A percentile compares a stretch with the other conserved stretches of the same genome.
Evolutionary conservation across 2,329 filamentous ascomycete genomes (phyloP).

Genomic region (Ophiocordyceps australis): DNA sequence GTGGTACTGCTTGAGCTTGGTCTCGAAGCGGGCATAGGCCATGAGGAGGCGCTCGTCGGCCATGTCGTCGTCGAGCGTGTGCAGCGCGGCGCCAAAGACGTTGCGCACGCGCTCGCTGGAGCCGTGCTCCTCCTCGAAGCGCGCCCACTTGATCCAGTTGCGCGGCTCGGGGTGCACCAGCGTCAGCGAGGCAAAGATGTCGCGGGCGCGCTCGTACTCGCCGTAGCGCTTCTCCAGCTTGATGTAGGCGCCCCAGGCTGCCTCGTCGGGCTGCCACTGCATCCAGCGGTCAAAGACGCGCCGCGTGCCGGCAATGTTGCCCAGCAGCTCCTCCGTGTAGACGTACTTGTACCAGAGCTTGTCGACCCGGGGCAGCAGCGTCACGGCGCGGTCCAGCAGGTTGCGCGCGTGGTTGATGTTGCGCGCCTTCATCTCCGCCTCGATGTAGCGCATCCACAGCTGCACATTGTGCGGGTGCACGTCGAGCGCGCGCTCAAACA

Average conservation of each 20-base stretch:
- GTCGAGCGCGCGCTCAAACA: constrained; percentile 91
- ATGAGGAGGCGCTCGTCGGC: constrained; percentile 95
- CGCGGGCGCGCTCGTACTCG: constrained; percentile 77
- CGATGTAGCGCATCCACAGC: constrained; percentile 85
- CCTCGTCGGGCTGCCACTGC: constrained; percentile 93
- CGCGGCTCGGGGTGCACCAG: constrained; percentile 83
- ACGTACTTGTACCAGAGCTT: constrained; percentile 99
- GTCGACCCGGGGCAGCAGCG: constrained; percentile 75
- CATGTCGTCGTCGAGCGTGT: constrained; percentile 81
- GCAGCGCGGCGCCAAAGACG: constrained; percentile 76
- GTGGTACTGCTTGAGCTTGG: constrained; percentile 89
- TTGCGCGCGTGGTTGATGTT: constrained; percentile 97
- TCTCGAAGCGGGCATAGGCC: constrained; percentile 86
- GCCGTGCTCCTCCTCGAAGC: constrained; percentile 90
- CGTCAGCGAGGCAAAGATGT: constrained; percentile 80
- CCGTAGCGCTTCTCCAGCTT: constrained; percentile 92
- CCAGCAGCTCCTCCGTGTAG: constrained; percentile 95
- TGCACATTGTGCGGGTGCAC: constrained; percentile 74
- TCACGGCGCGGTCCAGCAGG: constrained; percentile 84
- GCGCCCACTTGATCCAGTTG: constrained; percentile 98
- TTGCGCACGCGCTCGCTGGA: constrained; percentile 84
- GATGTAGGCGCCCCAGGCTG: constrained; percentile 90
- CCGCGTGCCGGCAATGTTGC: constrained; percentile 78
- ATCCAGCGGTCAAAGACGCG: constrained; percentile 98
- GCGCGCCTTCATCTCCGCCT: constrained; percentile 80